These are phyloP conservation scores for Calamus simplicifolius DNA, from an alignment of 176 grass and related monocot species.

Conservation along the genomic window DNA sequence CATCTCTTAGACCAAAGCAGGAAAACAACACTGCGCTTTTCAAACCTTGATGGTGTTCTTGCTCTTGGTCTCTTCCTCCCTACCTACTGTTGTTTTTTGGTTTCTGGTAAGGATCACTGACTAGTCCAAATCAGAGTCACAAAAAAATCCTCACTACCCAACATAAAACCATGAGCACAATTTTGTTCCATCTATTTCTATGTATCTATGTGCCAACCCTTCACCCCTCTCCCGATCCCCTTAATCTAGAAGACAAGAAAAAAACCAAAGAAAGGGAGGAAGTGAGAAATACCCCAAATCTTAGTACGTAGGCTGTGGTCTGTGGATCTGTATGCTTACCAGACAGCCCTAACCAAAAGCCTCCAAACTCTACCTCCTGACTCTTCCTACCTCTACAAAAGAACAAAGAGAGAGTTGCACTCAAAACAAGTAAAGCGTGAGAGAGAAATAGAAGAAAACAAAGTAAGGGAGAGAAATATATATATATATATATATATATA, in stretches of 20 bases:
- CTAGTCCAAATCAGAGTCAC: slow-evolving; percentile 16
- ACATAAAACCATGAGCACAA: slow-evolving; percentile 2
- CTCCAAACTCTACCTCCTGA: slow-evolving; percentile 1
- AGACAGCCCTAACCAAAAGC: neutral
- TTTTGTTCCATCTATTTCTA: slow-evolving; percentile 20
- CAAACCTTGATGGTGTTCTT: neutral
- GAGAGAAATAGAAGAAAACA: slow-evolving; percentile 23
- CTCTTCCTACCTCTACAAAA: slow-evolving; percentile 16
- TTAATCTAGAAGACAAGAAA: slow-evolving; percentile 20
- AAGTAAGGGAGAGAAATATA: slow-evolving; percentile 13
- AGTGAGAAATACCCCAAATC: slow-evolving; percentile 3
- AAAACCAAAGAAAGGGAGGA: slow-evolving; percentile 6
- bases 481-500: too few relatives aligned
- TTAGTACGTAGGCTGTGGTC: neutral
- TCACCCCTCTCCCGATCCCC: neutral
- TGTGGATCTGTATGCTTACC: too few relatives aligned
- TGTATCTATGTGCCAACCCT: slow-evolving; percentile 7
- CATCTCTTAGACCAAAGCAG: slow-evolving; percentile 30
- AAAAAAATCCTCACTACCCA: slow-evolving; percentile 16
- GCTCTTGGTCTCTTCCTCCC: slow-evolving; percentile 2
- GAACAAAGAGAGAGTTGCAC: slow-evolving; percentile 41
- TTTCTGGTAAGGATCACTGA: slow-evolving; percentile 24
- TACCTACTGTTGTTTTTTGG: slow-evolving; percentile 6
- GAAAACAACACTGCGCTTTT: too few relatives aligned
- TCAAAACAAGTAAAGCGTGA: slow-evolving; percentile 23